phyloP scores from a whole-genome alignment of 441 rosid genomes.

The Populus hybrid region DNA sequence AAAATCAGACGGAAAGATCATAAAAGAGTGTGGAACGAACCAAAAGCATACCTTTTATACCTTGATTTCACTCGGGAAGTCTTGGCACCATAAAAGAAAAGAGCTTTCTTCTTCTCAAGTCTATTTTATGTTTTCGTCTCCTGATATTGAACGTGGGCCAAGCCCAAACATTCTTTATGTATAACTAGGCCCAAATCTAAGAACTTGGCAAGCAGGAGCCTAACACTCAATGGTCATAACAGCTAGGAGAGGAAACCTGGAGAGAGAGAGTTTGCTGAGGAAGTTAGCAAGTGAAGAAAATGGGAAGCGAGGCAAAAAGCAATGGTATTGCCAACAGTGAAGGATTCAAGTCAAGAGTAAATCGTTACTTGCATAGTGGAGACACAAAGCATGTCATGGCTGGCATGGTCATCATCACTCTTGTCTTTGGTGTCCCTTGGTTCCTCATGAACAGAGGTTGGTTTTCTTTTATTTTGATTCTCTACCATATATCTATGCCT shows the following conservation, averaged over 20 bases:
- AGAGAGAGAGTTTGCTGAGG: neutral
- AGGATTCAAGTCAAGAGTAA: constrained; percentile 58
- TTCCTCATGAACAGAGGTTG: constrained; percentile 17
- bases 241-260: neutral
- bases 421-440: constrained; percentile 60
- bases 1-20: neutral
- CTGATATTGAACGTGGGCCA: constrained; percentile 3
- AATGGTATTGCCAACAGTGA: constrained; percentile 20
- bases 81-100: neutral
- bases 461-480: neutral
- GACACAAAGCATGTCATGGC: constrained; percentile 82
- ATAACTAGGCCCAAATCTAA: constrained; percentile 1
- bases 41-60: neutral
- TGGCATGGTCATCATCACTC: constrained; percentile 51
- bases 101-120: neutral
- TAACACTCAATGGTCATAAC: neutral
- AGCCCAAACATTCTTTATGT: neutral
- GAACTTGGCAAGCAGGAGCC: no score
- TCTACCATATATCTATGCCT: neutral
- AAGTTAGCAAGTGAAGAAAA: neutral
- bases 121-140: neutral
- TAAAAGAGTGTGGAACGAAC: neutral
- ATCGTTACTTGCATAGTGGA: constrained; percentile 63
- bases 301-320: constrained; percentile 41
- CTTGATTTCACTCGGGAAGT: neutral